These are phyloP conservation scores for Aspergillus bridgeri DNA, from an alignment of 495 filamentous ascomycete species.

Conservation along the genomic window DNA sequence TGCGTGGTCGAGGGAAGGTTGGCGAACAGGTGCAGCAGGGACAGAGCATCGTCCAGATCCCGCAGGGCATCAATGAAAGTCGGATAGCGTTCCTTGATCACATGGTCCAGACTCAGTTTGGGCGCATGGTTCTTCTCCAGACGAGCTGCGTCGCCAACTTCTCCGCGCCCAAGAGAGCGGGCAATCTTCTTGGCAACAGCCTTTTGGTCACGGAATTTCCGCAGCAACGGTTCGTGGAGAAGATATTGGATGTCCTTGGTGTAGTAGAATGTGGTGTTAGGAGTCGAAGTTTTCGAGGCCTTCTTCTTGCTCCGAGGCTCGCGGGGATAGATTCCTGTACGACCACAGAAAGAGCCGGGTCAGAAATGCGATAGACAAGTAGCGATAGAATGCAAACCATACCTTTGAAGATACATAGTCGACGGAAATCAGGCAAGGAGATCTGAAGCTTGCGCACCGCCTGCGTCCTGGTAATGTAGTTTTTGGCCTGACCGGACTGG, in stretches of 20 bases:
- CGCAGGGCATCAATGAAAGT: conserved; percentile 93
- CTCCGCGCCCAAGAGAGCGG: conserved; percentile 82
- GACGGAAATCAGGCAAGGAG: conserved; percentile 92
- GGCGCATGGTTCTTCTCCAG: conserved; percentile 83
- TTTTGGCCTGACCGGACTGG: conserved; percentile 89
- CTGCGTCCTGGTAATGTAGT: conserved; percentile 95
- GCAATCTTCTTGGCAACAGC: conserved; percentile 94
- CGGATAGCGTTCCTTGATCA: conserved; percentile 96
- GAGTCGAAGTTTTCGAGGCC: conserved; percentile 83
- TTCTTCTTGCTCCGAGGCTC: conserved; percentile 97
- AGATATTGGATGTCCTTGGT: conserved; percentile 98
- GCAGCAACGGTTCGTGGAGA: conserved; percentile 90
- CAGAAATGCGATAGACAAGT: background rate
- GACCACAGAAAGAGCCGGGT: conserved; percentile 11
- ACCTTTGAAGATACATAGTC: conserved; percentile 98
- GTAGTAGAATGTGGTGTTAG: conserved; percentile 97
- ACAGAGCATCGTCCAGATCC: conserved; percentile 94
- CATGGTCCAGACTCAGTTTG: conserved; percentile 85
- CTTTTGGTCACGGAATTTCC: conserved; percentile 97
- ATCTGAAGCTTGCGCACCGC: conserved; percentile 97
- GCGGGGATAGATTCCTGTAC: conserved; percentile 83
- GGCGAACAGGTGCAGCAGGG: conserved; percentile 94
- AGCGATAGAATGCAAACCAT: conserved; percentile 4
- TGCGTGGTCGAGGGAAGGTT: conserved; percentile 86
- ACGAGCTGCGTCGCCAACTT: conserved; percentile 78